Percentiles rank a stretch among this genome's conserved stretches.
These are phyloP conservation scores for Cinnamomum chago DNA, from an alignment of 164 flowering plant genomes.

Conservation along the genomic window DNA sequence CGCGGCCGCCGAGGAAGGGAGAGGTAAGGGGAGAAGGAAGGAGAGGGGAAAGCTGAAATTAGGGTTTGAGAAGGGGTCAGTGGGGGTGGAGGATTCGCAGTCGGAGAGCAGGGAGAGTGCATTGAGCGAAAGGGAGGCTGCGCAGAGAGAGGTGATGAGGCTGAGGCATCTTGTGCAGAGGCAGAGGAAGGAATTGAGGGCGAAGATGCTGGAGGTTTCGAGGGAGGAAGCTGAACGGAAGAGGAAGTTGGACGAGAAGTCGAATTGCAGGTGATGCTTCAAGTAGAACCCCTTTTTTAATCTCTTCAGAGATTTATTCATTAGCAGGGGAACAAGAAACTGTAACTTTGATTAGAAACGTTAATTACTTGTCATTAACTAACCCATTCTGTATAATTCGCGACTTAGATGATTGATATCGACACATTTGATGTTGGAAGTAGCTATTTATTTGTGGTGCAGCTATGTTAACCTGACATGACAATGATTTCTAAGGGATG, in stretches of 20 bases:
- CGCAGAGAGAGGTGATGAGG: slow-evolving; percentile 90
- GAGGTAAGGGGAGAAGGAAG: slow-evolving; percentile 32
- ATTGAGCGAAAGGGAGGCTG: slow-evolving; percentile 69
- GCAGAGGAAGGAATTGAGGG: slow-evolving; percentile 81
- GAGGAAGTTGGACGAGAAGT: slow-evolving; percentile 86
- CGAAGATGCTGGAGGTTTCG: slow-evolving; percentile 85
- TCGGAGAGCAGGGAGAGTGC: slow-evolving; percentile 61
- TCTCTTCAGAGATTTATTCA: background rate
- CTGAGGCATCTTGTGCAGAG: slow-evolving; percentile 72
- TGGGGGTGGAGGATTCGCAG: slow-evolving; percentile 21
- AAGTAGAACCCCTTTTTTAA: background rate
- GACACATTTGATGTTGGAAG: too few relatives aligned
- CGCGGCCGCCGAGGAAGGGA: slow-evolving; percentile 26
- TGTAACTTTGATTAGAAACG: too few relatives aligned
- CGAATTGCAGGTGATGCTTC: slow-evolving; percentile 63
- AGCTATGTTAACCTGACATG: too few relatives aligned
- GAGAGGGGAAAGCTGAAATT: slow-evolving; percentile 28
- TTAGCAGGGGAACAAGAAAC: too few relatives aligned
- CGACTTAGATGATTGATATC: too few relatives aligned
- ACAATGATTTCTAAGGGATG: background rate
- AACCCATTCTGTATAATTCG: too few relatives aligned
- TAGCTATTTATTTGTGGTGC: too few relatives aligned
- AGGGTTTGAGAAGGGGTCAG: slow-evolving; percentile 19
- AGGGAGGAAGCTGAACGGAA: slow-evolving; percentile 93
- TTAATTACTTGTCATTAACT: too few relatives aligned